Conservation (phyloP, 2,329 filamentous ascomycete species). For the Hyphodiscus sp. region DNA sequence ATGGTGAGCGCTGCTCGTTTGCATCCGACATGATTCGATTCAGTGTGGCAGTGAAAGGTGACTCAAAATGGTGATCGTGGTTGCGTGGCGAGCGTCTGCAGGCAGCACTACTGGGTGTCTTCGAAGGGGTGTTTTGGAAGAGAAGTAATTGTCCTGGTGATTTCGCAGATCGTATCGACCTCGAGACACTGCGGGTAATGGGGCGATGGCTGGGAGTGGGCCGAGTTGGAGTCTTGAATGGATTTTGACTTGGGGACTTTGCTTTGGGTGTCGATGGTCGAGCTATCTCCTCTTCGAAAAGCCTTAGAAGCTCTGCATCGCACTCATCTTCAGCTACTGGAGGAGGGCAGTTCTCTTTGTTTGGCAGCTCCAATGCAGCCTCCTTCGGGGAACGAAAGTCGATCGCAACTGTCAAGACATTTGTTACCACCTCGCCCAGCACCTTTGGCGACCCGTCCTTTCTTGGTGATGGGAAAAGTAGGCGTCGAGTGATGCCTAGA, state of each 20-base stretch:
- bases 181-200: conserved; percentile 28
- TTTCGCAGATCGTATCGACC: conserved; percentile 23
- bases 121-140: conserved; percentile 22
- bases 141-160: conserved; percentile 24
- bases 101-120: conserved; percentile 18
- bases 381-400: conserved; percentile 30
- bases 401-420: conserved; percentile 41
- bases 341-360: conserved; percentile 28
- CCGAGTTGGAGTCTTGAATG: conserved; percentile 31
- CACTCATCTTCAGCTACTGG: conserved; percentile 14
- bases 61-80: conserved; percentile 26
- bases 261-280: conserved; percentile 26
- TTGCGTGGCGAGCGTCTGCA: conserved; percentile 24
- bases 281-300: conserved; percentile 29
- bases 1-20: conserved; percentile 25
- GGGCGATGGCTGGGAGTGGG: conserved; percentile 28
- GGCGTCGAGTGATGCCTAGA: conserved; percentile 54
- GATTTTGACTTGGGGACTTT: conserved; percentile 19
- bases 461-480: conserved; percentile 72
- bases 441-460: conserved; percentile 57
- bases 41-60: conserved; percentile 30
- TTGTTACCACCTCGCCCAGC: conserved; percentile 51
- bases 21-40: conserved; percentile 28
- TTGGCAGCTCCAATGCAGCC: conserved; percentile 11
- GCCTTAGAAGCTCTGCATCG: conserved; percentile 26